Conservation (phyloP, 2,329 filamentous ascomycete genomes). For the Macrophomina pseudophaseolina region DNA sequence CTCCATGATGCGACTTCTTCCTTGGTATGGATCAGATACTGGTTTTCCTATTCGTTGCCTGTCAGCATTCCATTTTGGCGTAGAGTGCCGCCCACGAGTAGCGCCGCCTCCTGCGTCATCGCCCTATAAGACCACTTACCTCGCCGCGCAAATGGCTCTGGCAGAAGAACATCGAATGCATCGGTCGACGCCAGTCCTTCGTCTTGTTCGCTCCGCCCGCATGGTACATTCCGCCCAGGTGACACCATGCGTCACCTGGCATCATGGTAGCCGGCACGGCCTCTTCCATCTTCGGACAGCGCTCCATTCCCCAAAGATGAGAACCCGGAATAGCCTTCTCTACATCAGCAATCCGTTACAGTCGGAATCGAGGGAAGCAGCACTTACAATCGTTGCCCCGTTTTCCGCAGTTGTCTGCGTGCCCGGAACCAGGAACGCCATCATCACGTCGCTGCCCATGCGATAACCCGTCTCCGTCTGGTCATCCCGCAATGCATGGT, state of each 20-base stretch:
- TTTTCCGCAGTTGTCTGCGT: slow-evolving; percentile 47
- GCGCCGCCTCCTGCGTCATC: not conserved
- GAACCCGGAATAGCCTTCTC: slow-evolving; percentile 45
- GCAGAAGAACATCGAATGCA: slow-evolving; percentile 27
- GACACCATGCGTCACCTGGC: slow-evolving; percentile 48
- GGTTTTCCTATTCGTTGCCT: slow-evolving; percentile 9
- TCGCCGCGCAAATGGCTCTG: slow-evolving; percentile 14
- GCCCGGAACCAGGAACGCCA: slow-evolving; percentile 29
- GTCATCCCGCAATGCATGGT: slow-evolving; percentile 38
- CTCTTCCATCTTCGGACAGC: slow-evolving; percentile 45
- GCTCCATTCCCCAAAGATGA: slow-evolving; percentile 49
- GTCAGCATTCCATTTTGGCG: not conserved
- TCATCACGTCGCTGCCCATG: slow-evolving; percentile 19
- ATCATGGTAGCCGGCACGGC: slow-evolving; percentile 48
- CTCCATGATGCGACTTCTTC: slow-evolving; percentile 23
- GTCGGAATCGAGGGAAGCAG: not conserved
- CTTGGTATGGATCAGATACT: slow-evolving; percentile 20
- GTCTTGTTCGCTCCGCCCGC: slow-evolving; percentile 47
- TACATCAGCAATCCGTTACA: not conserved
- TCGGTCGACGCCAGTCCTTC: slow-evolving; percentile 26
- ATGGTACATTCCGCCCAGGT: slow-evolving; percentile 49
- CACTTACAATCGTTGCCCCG: slow-evolving; percentile 43
- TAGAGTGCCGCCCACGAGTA: too few species aligned
- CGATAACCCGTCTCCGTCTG: slow-evolving; percentile 38
- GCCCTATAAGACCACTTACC: not conserved